phyloP scores from a whole-genome alignment of 257 asterid species.

The Leonotis leonurus region DNA sequence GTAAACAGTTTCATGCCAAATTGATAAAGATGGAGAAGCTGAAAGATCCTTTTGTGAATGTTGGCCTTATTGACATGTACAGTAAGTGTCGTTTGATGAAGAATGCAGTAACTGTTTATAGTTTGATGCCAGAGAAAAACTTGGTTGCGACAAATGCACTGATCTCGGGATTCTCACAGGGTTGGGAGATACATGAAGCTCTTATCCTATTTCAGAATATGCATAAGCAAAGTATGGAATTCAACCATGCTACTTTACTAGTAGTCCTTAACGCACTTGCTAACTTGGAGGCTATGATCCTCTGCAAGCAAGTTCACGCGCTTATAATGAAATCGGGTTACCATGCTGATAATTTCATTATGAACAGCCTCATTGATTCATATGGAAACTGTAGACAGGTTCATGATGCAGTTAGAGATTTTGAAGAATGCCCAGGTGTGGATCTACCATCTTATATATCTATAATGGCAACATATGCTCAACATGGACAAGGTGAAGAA shows the following conservation, averaged over 20 bases:
- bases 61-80: constrained; percentile 62
- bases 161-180: constrained; percentile 49
- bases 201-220: constrained; percentile 40
- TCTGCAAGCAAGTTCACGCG: constrained; percentile 51
- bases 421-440: constrained; percentile 44
- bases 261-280: constrained; percentile 57
- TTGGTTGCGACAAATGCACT: constrained; percentile 52
- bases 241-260: constrained; percentile 50
- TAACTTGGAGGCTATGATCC: constrained; percentile 24
- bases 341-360: constrained; percentile 41
- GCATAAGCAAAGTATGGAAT: constrained; percentile 29
- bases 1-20: too few relatives aligned
- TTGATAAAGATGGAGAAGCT: constrained; percentile 33
- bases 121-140: constrained; percentile 39
- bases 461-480: constrained; percentile 58
- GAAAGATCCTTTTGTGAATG: constrained; percentile 48
- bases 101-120: constrained; percentile 41
- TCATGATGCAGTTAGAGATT: constrained; percentile 44
- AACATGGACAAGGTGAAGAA: constrained; percentile 63
- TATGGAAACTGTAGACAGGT: too few relatives aligned
- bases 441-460: too few relatives aligned
- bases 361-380: constrained; percentile 58
- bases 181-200: constrained; percentile 41
- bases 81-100: constrained; percentile 26
- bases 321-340: constrained; percentile 49